Evolutionary conservation across 1,284 basidiomycete genomes (phyloP).

Genomic region (Cutaneotrichosporon cutaneum): DNA sequence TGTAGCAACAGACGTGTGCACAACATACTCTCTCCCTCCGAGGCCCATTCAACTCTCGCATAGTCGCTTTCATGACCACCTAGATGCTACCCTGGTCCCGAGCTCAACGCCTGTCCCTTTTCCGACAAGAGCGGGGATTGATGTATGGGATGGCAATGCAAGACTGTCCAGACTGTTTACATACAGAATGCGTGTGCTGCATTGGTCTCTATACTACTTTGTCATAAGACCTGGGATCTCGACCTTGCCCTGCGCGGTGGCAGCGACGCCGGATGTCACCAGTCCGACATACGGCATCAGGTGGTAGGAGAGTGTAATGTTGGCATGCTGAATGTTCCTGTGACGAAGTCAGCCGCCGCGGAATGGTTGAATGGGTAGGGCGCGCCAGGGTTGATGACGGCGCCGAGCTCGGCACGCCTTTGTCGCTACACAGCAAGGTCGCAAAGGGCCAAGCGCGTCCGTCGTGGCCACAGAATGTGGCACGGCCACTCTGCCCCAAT

Average conservation of each 20-base stretch:
- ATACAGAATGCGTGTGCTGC: background rate
- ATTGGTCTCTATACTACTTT: slow-evolving; percentile 1
- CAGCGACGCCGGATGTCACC: slow-evolving; percentile 49
- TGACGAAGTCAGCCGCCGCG: slow-evolving; percentile 10
- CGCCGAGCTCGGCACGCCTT: background rate
- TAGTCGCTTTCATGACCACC: slow-evolving; percentile 4
- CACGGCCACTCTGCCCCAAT: too few relatives aligned
- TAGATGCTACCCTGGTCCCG: background rate
- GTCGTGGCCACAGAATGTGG: too few relatives aligned
- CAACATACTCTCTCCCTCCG: slow-evolving; percentile 8
- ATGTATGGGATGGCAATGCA: slow-evolving; percentile 5
- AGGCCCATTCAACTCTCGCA: background rate
- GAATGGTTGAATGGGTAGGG: background rate
- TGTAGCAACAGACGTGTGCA: slow-evolving; percentile 20
- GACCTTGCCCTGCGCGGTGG: slow-evolving; percentile 41
- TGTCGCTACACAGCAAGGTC: background rate
- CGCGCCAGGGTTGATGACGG: background rate
- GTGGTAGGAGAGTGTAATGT: slow-evolving; percentile 51
- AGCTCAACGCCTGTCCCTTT: background rate
- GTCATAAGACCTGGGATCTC: slow-evolving; percentile 13
- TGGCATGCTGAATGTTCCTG: slow-evolving; percentile 45
- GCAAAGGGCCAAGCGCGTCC: too few relatives aligned
- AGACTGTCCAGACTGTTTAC: slow-evolving; percentile 8
- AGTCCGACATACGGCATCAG: slow-evolving; percentile 55
- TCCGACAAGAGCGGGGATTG: background rate